Base-by-base conservation (phyloP, 1,139 yeast genomes). In the Hansenula sp. region DNA sequence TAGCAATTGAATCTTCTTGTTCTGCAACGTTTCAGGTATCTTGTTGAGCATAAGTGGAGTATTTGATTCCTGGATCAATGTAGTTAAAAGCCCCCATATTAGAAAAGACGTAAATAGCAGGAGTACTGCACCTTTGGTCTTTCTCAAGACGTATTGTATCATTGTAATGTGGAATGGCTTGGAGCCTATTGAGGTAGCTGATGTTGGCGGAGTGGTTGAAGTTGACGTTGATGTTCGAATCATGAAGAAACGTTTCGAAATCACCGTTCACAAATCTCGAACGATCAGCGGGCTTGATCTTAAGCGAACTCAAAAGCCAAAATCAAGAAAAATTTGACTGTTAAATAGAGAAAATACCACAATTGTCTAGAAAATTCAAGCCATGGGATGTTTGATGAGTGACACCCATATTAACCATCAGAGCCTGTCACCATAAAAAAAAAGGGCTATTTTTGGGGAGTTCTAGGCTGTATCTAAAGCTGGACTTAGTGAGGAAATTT, bases 1-100 rank as follows among this genome's bases (percentile, higher is more conserved):
- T 17, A 93, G 70, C 40, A 87, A 68, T 50, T 73, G 75, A 1
- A 76, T 46, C 2, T 41, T 41, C n/a, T 44, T 41, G 27, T 45
- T 43, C 2, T 30, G 41, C 13, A 51, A 32, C 3, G 21, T 12
- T 3, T 17, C 4, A 25, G 54, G 49, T 15, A 45, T 28, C 7
- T 12, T 11, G 7, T 44, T 31, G 7, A 33, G 36, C 17, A 27
- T 18, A 28, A 36, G 16, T 18, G 27, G 2, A 13, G 16, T 16
- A 11, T 21, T 36, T 3, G 45, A 43, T 9, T 40, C 41, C 12
- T 41, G 30, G 3, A 54, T 42, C 1, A 44, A 27, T 1, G 45
- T 38, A 10, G 49, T 18, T 6, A 45, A 18, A 5, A 45, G 1
- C 3, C 24, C n/a, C 48, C 50, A 50, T 1, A 47, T 12, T 5